Evolutionary conservation across 1,139 yeast genomes (phyloP).

Genomic region (Tardiomyces blankii): DNA sequence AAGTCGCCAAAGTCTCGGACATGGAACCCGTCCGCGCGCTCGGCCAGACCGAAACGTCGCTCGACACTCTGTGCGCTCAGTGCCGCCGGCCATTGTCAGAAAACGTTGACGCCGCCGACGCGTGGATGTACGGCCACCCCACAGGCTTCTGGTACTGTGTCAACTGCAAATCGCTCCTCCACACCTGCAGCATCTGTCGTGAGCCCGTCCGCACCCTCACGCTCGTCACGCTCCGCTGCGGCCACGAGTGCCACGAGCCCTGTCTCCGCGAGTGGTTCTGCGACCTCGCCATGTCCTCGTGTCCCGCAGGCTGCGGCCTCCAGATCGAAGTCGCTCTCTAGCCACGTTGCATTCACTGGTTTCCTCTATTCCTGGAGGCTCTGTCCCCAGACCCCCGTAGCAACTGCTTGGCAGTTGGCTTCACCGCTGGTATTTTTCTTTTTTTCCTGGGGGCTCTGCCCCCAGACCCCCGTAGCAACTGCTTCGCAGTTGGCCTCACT

Average conservation of each 20-base stretch:
- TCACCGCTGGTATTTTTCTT: too few species aligned
- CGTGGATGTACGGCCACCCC: constrained; percentile 4
- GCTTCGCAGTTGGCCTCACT: too few species aligned
- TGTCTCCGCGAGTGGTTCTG: constrained; percentile 76
- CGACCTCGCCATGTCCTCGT: constrained; percentile 49
- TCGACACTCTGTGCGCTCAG: constrained; percentile 56
- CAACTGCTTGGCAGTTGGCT: too few species aligned
- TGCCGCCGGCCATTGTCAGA: constrained; percentile 58
- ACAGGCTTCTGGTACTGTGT: constrained; percentile 84
- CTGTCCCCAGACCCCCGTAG: too few species aligned
- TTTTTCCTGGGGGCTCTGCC: too few species aligned
- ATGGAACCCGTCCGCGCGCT: constrained; percentile 34
- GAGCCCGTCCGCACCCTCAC: constrained; percentile 68
- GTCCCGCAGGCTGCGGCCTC: constrained; percentile 68
- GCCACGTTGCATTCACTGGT: too few species aligned
- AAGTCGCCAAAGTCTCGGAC: constrained; percentile 13
- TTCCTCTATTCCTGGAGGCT: too few species aligned
- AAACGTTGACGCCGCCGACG: constrained; percentile 28
- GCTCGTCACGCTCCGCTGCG: constrained; percentile 63
- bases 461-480: too few species aligned
- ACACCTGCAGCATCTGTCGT: constrained; percentile 70
- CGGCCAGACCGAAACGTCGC: constrained; percentile 43
- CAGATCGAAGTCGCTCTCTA: background rate
- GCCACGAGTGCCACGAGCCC: constrained; percentile 78
- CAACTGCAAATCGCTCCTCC: constrained; percentile 47